phyloP scores from a whole-genome alignment of 306 rosid genomes.

The Cicer yamashitae region DNA sequence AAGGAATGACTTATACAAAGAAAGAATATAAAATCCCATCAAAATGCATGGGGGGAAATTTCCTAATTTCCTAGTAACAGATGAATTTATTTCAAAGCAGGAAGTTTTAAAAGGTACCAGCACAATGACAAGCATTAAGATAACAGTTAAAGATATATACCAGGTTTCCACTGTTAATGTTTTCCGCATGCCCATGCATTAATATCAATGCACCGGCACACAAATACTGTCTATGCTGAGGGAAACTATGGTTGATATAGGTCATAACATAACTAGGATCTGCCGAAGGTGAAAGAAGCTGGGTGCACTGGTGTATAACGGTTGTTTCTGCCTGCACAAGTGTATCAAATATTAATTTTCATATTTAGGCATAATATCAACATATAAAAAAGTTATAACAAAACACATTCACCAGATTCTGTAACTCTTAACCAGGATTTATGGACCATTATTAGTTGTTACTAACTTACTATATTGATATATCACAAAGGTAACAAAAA shows the following conservation, averaged over 20 bases:
- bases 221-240: conserved; percentile 76
- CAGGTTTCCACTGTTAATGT: conserved; percentile 80
- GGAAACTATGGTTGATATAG: conserved; percentile 80
- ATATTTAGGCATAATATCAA: neutral
- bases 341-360: conserved; percentile 38
- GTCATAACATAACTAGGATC: conserved; percentile 87
- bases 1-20: conserved; percentile 15
- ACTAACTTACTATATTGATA: neutral
- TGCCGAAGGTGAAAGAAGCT: conserved; percentile 90
- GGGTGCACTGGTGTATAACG: conserved; percentile 89
- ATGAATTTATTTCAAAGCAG: conserved; percentile 2
- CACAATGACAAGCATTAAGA: conserved; percentile 33
- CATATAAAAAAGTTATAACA: conserved; percentile 15
- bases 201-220: conserved; percentile 99
- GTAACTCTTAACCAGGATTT: conserved; percentile 17
- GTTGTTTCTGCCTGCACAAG: conserved; percentile 84
- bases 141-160: conserved; percentile 53
- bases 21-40: conserved; percentile 24
- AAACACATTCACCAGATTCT: conserved; percentile 14
- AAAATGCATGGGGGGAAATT: neutral
- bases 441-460: neutral
- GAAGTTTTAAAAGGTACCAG: conserved; percentile 10
- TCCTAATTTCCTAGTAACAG: neutral
- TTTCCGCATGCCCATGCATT: conserved; percentile 93
- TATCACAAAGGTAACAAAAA: neutral